Percentiles rank a stretch among this genome's conserved stretches.
Evolutionary conservation across 1,139 yeast genomes (phyloP).

Genomic region (Saccharomyces hybrid): DNA sequence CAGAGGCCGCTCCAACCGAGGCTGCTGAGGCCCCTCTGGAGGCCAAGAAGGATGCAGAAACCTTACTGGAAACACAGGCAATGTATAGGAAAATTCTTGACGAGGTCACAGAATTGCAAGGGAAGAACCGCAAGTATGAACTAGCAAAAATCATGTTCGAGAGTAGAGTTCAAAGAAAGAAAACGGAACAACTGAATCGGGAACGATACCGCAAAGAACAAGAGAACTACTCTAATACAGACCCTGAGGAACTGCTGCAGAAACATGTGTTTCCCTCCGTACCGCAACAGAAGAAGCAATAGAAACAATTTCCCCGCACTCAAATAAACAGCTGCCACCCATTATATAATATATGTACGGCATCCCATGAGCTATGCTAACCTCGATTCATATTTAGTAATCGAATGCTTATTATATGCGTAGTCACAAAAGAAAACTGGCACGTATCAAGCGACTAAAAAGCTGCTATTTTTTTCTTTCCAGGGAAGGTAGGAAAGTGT

Average conservation of each 20-base stretch:
- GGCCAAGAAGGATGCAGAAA: neutral
- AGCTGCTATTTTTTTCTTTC: neutral
- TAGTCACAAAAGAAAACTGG: neutral
- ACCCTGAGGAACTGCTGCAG: slow-evolving; percentile 36
- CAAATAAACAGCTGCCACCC: neutral
- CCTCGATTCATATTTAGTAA: neutral
- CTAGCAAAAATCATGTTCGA: slow-evolving; percentile 48
- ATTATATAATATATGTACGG: neutral
- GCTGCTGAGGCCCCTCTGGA: neutral
- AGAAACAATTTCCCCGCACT: neutral
- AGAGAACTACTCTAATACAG: slow-evolving; percentile 29
- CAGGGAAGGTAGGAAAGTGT: neutral
- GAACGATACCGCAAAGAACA: slow-evolving; percentile 28
- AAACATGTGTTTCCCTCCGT: slow-evolving; percentile 51
- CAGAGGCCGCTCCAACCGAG: slow-evolving; percentile 13
- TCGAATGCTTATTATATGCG: neutral
- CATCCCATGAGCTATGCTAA: neutral
- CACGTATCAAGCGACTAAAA: neutral
- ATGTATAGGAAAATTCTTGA: slow-evolving; percentile 27
- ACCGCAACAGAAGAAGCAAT: slow-evolving; percentile 32
- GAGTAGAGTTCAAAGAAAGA: slow-evolving; percentile 41
- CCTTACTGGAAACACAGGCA: slow-evolving; percentile 17
- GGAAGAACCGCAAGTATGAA: slow-evolving; percentile 39
- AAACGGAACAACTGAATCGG: slow-evolving; percentile 33
- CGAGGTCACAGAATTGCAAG: slow-evolving; percentile 24